Conservation (phyloP, 73 alveolate species). For the Paramecium biaurelia region DNA sequence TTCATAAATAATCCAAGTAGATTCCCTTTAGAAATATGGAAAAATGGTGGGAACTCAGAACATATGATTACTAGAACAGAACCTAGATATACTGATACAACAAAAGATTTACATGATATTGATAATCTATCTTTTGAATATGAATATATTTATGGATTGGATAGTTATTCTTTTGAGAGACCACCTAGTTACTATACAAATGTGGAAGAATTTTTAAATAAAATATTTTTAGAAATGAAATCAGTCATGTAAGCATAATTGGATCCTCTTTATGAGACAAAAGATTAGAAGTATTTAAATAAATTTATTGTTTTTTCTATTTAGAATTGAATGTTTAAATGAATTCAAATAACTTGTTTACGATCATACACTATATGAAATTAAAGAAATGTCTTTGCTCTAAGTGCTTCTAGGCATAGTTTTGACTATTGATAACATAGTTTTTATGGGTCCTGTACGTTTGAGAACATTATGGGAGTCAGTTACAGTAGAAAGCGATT, state of each 20-base stretch:
- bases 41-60: constrained; percentile 16
- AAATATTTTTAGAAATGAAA: constrained; percentile 40
- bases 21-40: constrained; percentile 46
- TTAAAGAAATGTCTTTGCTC: constrained; percentile 22
- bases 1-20: constrained; percentile 32
- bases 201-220: constrained; percentile 38
- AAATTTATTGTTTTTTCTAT: not conserved
- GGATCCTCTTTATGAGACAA: constrained; percentile 45
- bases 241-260: constrained; percentile 36
- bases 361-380: constrained; percentile 48
- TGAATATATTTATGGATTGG: constrained; percentile 51
- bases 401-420: not conserved
- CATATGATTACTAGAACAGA: constrained; percentile 47
- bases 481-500: not conserved
- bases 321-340: constrained; percentile 40
- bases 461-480: not conserved
- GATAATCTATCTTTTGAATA: constrained; percentile 45
- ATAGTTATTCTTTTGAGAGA: constrained; percentile 36
- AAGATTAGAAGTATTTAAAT: constrained; percentile 25
- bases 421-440: not conserved
- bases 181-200: constrained; percentile 24
- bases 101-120: constrained; percentile 24
- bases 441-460: not conserved
- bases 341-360: constrained; percentile 25
- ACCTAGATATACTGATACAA: constrained; percentile 46